These are phyloP conservation scores for Cercophora newfieldiana DNA, from an alignment of 495 filamentous ascomycete species.

Conservation along the genomic window DNA sequence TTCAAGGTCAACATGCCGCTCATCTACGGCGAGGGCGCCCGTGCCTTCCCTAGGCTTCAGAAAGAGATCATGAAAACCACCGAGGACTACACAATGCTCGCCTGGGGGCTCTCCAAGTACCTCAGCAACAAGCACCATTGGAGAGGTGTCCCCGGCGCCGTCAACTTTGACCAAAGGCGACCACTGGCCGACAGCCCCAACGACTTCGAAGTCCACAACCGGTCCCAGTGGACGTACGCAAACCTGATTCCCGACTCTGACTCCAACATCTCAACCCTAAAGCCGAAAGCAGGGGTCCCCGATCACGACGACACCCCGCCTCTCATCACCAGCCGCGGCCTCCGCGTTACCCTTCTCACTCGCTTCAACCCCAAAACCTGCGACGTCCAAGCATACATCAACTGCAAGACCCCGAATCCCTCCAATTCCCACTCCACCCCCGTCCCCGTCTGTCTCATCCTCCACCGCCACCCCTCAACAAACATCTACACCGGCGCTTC, in stretches of 20 bases:
- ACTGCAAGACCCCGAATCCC: constrained; percentile 23
- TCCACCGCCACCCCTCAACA: constrained; percentile 13
- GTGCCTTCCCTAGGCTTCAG: constrained; percentile 27
- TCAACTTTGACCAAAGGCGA: constrained; percentile 9
- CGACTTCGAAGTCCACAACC: constrained; percentile 29
- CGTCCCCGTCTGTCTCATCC: constrained; percentile 24
- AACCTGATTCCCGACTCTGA: constrained; percentile 12
- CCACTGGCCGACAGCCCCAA: constrained; percentile 26
- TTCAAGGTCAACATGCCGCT: constrained; percentile 15
- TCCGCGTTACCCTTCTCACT: constrained; percentile 23
- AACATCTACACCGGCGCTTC: constrained; percentile 28
- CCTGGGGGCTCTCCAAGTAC: constrained; percentile 26
- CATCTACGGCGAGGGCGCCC: constrained; percentile 17
- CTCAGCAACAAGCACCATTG: constrained; percentile 27
- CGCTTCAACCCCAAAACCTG: neutral
- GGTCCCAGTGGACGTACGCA: constrained; percentile 23
- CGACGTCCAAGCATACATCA: constrained; percentile 29
- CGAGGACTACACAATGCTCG: constrained; percentile 34
- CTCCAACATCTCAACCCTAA: neutral
- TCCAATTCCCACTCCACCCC: neutral
- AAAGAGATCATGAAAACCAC: constrained; percentile 34
- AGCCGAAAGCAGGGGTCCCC: neutral
- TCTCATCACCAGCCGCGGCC: constrained; percentile 27
- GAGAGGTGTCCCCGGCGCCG: constrained; percentile 12
- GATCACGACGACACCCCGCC: constrained; percentile 26